Evolutionary conservation across 148 eudicot genomes (phyloP).

Genomic region (Rhododendron simsii): DNA sequence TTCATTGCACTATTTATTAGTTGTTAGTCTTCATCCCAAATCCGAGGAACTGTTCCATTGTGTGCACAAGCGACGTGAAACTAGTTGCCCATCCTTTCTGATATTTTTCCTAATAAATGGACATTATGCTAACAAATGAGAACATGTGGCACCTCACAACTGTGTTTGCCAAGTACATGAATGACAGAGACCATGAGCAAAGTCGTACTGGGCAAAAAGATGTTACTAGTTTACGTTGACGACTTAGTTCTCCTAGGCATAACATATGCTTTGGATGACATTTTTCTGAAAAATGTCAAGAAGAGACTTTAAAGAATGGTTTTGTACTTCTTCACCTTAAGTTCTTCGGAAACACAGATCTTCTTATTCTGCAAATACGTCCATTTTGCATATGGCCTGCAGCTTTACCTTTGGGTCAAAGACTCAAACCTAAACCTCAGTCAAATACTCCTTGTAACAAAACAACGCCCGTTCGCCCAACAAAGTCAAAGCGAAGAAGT

Average conservation of each 20-base stretch:
- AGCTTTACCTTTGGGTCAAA: background rate
- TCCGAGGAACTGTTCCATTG: background rate
- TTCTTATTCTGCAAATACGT: background rate
- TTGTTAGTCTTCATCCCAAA: background rate
- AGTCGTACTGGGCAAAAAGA: background rate
- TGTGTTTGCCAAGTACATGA: background rate
- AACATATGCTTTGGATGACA: background rate
- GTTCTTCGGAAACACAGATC: background rate
- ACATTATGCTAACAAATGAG: background rate
- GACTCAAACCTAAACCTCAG: background rate
- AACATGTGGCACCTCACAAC: background rate
- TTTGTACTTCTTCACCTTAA: background rate
- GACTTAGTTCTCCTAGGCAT: background rate
- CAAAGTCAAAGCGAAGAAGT: background rate
- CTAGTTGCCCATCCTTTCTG: background rate
- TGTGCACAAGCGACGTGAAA: no score
- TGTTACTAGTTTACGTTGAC: background rate
- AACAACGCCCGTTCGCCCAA: background rate
- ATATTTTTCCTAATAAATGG: background rate
- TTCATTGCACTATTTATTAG: background rate
- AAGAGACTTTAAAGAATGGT: background rate
- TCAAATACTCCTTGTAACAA: background rate
- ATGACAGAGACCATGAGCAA: background rate
- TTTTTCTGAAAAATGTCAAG: background rate
- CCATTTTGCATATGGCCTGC: background rate